A percentile compares a stretch with the other conserved stretches of the same genome.
These are phyloP conservation scores for Lomentospora prolificans DNA, from an alignment of 2,329 filamentous ascomycete species.

Conservation along the genomic window DNA sequence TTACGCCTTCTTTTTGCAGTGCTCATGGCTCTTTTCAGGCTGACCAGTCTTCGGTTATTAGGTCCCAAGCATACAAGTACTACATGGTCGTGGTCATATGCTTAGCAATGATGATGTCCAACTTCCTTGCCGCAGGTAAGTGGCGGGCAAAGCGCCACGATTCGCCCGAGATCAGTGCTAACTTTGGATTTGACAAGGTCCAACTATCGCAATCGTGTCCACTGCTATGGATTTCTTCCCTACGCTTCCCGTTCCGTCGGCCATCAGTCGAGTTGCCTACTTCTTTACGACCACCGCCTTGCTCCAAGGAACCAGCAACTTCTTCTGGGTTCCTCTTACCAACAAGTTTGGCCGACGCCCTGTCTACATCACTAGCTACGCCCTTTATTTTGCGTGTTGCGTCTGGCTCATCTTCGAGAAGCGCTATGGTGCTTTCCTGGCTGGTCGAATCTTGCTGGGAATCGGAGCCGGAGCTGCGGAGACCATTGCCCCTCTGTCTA, in stretches of 20 bases:
- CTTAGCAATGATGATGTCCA: slow-evolving; percentile 44
- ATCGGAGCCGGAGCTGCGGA: slow-evolving; percentile 44
- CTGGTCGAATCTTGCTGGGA: slow-evolving; percentile 40
- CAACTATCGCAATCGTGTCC: slow-evolving; percentile 38
- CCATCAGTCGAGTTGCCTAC: slow-evolving; percentile 36
- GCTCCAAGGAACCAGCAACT: slow-evolving; percentile 36
- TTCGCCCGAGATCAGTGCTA: slow-evolving; percentile 8
- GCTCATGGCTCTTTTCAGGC: too few relatives aligned
- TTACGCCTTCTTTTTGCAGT: not conserved
- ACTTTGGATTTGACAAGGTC: slow-evolving; percentile 16
- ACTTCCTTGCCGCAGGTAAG: slow-evolving; percentile 41
- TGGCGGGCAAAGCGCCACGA: slow-evolving; percentile 12
- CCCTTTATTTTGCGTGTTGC: slow-evolving; percentile 29
- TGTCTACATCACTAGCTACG: slow-evolving; percentile 32
- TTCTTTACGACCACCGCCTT: slow-evolving; percentile 43
- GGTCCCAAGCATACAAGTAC: slow-evolving; percentile 35
- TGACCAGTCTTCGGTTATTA: slow-evolving; percentile 14
- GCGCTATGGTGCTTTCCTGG: slow-evolving; percentile 30
- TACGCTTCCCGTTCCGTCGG: slow-evolving; percentile 16
- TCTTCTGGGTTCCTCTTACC: slow-evolving; percentile 35
- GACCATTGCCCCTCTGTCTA: slow-evolving; percentile 38
- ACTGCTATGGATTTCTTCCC: slow-evolving; percentile 38
- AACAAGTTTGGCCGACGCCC: slow-evolving; percentile 35
- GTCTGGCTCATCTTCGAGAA: slow-evolving; percentile 34
- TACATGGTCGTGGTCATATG: slow-evolving; percentile 41